Conservation (phyloP, 805 yeast genomes). For the Candida ficus region DNA sequence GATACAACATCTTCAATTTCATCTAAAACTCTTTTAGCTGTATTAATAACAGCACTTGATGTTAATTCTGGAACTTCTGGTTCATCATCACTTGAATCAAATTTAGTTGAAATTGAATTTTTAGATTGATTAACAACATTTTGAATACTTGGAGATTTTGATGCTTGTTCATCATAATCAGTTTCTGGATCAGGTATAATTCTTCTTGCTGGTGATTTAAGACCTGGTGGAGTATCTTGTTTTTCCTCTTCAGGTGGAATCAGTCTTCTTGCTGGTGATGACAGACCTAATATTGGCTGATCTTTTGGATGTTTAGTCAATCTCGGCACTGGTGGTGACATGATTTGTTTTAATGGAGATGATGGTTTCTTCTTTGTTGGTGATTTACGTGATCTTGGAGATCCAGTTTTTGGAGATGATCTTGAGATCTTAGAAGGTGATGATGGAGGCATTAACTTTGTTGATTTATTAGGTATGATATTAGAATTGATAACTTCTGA, state of each 20-base stretch:
- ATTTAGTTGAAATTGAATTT: slow-evolving; percentile 10
- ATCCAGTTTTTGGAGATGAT: neutral
- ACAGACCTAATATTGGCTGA: neutral
- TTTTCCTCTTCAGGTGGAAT: neutral
- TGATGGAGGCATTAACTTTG: neutral
- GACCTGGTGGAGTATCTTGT: neutral
- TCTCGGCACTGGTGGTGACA: neutral
- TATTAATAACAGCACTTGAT: slow-evolving; percentile 2
- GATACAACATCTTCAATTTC: neutral
- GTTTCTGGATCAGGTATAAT: neutral
- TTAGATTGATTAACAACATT: too few relatives aligned
- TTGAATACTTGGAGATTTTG: slow-evolving; percentile 2
- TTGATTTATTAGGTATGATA: neutral
- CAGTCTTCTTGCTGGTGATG: neutral
- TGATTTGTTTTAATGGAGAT: too few relatives aligned
- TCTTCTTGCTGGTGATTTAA: neutral
- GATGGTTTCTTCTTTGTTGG: neutral
- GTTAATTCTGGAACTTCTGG: slow-evolving; percentile 20
- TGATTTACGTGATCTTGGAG: neutral
- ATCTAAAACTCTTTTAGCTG: neutral
- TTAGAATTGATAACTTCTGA: neutral
- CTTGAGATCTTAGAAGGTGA: slow-evolving; percentile 1
- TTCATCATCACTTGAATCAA: slow-evolving; percentile 24
- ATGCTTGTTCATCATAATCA: neutral
- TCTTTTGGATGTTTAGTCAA: too few relatives aligned